Base-by-base conservation (phyloP, 345 rosid genomes). In the Erucastrum elatum region DNA sequence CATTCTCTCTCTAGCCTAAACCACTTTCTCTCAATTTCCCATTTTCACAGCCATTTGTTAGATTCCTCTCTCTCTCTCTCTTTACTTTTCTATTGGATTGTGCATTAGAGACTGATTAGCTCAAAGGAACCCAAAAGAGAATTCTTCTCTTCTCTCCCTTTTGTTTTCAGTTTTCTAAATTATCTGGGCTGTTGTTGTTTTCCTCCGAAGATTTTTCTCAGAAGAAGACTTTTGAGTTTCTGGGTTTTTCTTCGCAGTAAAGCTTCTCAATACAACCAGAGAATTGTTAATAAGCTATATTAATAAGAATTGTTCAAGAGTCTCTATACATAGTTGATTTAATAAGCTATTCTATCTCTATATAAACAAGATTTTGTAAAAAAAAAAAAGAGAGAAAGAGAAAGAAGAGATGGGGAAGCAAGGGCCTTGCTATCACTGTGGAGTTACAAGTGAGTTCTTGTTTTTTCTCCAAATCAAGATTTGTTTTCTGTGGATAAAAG, bases 391-490 rank as follows among this genome's bases (percentile, higher is more conserved):
- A 35, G 37, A 39, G 37, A 34, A 5, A 34, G 34, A 34, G 73
- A 70, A 68, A 75, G 67, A 83, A 83, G 76, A 85, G 62, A 94
- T 94, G 98, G 98, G 97, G 63, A 93, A 93, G 88, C 97, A 91
- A 86, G 98, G 98, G 34, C 98, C 98, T 86, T 93, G 98, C 89
- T 84, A 80, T 87, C 98, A 93, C 91, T 93, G 98, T 88, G 98
- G 98, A 86, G 98, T 91, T 84, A 87, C 95, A 80, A 93, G 98
- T 93, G 97, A 92, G 97, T 90, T 85, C 85, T 87, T 92, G 92
- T 80, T 87, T 8, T 9, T 78, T 44, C 65, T 59, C 46, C 53
- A 29, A 64, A 29, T 37, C 44, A 25, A 1, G 61, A 71, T 71
- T 66, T 71, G 37, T 4, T 71, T 70, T 15, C 8, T 31, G 8